Evolutionary conservation across 176 grass and related monocot genomes (phyloP).

Genomic region (Aegilops umbellulata): DNA sequence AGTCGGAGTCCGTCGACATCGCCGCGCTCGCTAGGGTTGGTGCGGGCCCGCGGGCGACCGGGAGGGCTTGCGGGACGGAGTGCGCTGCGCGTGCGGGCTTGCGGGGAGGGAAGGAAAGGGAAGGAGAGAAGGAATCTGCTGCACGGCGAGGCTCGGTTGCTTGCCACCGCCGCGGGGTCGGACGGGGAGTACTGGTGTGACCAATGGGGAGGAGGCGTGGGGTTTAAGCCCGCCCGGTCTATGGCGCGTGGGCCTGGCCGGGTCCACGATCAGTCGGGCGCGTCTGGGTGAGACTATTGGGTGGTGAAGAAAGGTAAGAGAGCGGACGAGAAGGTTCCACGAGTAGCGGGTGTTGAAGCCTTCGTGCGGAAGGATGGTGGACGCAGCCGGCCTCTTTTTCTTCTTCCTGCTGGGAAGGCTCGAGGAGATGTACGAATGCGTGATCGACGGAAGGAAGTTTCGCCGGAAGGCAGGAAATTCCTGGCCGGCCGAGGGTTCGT

Average conservation of each 20-base stretch:
- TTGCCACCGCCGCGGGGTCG: slow-evolving; percentile 17
- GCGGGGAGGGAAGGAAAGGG: not conserved
- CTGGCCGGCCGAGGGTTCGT: too few relatives aligned
- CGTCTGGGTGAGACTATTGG: not conserved
- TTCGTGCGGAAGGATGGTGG: too few relatives aligned
- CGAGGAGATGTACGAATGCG: too few relatives aligned
- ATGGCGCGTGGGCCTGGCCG: not conserved
- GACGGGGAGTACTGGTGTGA: not conserved
- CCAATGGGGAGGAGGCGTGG: not conserved
- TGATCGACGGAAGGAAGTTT: not conserved
- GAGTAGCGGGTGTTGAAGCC: too few relatives aligned
- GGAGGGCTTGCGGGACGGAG: not conserved
- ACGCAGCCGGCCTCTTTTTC: too few relatives aligned
- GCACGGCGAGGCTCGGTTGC: not conserved
- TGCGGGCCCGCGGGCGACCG: not conserved
- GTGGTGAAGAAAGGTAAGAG: too few relatives aligned
- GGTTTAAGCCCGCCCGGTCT: not conserved
- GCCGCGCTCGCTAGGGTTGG: slow-evolving; percentile 8
- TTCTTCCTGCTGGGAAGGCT: too few relatives aligned
- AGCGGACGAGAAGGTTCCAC: too few relatives aligned
- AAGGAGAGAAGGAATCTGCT: not conserved
- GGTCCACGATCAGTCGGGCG: not conserved
- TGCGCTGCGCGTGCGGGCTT: not conserved
- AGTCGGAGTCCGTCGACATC: slow-evolving; percentile 83
- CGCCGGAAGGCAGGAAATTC: not conserved